These are phyloP conservation scores for Ceratobasidium papillatum DNA, from an alignment of 1,284 basidiomycete genomes.

Conservation along the genomic window DNA sequence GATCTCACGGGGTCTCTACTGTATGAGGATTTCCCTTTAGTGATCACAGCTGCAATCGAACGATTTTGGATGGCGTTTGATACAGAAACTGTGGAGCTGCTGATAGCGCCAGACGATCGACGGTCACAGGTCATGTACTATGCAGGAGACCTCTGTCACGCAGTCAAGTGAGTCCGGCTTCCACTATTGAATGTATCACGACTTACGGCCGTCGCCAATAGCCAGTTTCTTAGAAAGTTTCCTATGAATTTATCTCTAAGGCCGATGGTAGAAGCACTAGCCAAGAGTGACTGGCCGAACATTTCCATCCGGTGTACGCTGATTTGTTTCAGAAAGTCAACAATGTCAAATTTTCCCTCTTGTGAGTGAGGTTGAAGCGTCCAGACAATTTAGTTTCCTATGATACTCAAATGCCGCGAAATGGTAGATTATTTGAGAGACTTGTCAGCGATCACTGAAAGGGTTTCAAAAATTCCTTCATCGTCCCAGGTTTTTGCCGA, in stretches of 20 bases:
- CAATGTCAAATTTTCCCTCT: background rate
- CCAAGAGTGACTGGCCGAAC: slow-evolving; percentile 6
- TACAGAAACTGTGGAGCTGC: background rate
- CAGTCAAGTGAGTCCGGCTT: background rate
- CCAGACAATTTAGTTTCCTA: background rate
- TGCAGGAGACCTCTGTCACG: background rate
- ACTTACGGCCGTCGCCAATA: background rate
- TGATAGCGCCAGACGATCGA: background rate
- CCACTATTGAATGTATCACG: background rate
- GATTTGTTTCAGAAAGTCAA: slow-evolving; percentile 8
- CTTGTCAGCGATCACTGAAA: background rate
- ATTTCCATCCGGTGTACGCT: background rate
- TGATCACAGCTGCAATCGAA: slow-evolving; percentile 10
- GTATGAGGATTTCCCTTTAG: background rate
- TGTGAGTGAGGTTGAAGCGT: background rate
- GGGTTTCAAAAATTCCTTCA: background rate
- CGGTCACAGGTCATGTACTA: slow-evolving; percentile 14
- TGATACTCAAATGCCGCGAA: no score
- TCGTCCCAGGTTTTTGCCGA: background rate
- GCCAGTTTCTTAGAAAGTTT: background rate
- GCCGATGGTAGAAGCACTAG: slow-evolving; percentile 2
- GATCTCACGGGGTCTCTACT: background rate
- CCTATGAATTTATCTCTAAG: background rate
- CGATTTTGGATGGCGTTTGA: slow-evolving; percentile 15
- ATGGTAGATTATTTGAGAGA: background rate